Evolutionary conservation across 306 rosid genomes (phyloP), one percentile per base, ranked within the genome.

Genomic region (Benincasa hispida): DNA sequence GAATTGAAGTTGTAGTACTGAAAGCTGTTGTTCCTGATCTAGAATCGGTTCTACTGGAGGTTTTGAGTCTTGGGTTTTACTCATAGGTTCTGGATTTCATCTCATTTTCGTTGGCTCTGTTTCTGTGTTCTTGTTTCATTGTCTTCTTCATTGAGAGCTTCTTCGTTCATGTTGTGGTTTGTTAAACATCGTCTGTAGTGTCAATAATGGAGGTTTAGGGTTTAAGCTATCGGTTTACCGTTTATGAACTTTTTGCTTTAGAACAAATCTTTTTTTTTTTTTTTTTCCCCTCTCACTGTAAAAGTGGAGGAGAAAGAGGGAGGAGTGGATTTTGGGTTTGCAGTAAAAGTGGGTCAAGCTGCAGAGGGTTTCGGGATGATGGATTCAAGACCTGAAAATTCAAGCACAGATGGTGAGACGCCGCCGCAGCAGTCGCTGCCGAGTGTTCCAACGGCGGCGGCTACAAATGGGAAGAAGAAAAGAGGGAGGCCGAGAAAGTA

Each of bases 401-500:
- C 86, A 6, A 60, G 78, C 80, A 87, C 79, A 81, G 80, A 86
- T 28, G 45, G 75, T 27, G 86, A 83, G 30, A 12, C 50, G 5
- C 15, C 69, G 42, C 45, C 45, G 47, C 14, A 3, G 67, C 79
- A 86, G 76, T 72, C 82, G 22, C 72, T 77, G 27, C 73, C 82
- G 0, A 41, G 75, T 12, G 56, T 10, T 41, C 83, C 77, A n/a
- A 35, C 85, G 17, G 87, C 88, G 19, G 81, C 15, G 37, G 81
- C 79, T 0, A 77, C 90, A 8, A 87, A 79, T 2, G 84, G 74
- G 18, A 94, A 90, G 85, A 94, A 94, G 88, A 94, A 87, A 80
- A 90, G 98, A 48, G 76, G 76, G 42, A 48, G 99, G 82, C 99
- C 99, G 24, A 84, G 93, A 63, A 94, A 94, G 80, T 90, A 86